Evolutionary conservation across 2,329 filamentous ascomycete species (phyloP).

Genomic region (Paecilomyces dactylethromorphus): DNA sequence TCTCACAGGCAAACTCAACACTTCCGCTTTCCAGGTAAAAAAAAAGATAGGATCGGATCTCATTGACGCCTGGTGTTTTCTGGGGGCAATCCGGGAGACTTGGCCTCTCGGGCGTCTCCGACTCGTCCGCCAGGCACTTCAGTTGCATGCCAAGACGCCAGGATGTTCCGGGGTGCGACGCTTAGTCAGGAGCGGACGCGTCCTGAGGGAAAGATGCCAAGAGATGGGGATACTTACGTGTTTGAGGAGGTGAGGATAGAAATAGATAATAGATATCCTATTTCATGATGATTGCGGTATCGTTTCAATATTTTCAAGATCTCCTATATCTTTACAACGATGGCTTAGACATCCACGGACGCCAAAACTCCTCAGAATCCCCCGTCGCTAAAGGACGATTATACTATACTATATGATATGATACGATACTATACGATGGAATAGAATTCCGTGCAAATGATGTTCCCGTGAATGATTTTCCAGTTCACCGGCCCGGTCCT

Average conservation of each 20-base stretch:
- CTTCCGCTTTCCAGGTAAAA: neutral
- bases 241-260: neutral
- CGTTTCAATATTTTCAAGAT: too few species aligned
- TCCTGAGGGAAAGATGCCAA: neutral
- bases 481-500: conserved; percentile 27
- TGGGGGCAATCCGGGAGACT: neutral
- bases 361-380: too few species aligned
- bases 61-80: neutral
- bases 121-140: neutral
- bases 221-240: neutral
- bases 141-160: neutral
- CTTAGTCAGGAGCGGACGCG: neutral
- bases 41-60: neutral
- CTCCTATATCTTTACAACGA: too few species aligned
- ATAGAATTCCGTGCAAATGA: neutral
- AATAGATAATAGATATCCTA: neutral
- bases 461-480: too few species aligned
- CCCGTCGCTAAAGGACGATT: too few species aligned
- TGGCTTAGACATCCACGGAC: too few species aligned
- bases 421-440: neutral
- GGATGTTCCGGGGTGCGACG: neutral
- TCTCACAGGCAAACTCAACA: neutral
- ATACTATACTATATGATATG: neutral
- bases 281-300: too few species aligned
- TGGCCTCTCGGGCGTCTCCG: neutral